Base-by-base conservation (phyloP, 2,329 filamentous ascomycete genomes). In the Sporothrix sp. region DNA sequence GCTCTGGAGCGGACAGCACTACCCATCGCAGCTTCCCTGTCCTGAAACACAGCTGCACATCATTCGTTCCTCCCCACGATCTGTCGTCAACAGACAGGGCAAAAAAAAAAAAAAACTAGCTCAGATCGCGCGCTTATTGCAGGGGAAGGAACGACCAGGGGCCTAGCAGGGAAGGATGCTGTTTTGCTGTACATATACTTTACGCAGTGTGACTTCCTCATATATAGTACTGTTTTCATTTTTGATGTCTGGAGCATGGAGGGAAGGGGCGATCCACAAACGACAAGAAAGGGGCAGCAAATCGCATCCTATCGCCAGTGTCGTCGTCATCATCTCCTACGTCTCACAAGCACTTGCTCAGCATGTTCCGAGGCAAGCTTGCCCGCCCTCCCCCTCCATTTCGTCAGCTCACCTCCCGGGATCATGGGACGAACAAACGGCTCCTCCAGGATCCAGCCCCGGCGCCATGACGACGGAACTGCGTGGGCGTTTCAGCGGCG, bases 1-100 rank as follows among this genome's bases (percentile, higher is more conserved):
- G n/a, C n/a, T n/a, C n/a, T n/a, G n/a, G n/a, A n/a, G n/a, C n/a
- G n/a, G n/a, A n/a, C n/a, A n/a, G n/a, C n/a, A n/a, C n/a, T n/a
- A n/a, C n/a, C n/a, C n/a, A n/a, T n/a, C n/a, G n/a, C n/a, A n/a
- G n/a, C n/a, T n/a, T n/a, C 28, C 40, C 40, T 36, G 39, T n/a
- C 8, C 25, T 39, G 35, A 37, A 39, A 38, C 35, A 35, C 45
- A 18, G n/a, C 33, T 48, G 45, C 45, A 48, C 25, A 48, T 48
- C 45, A 48, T 48, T 38, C 35, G 42, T 44, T 44, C 37, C 25
- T 48, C 28, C 36, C 36, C 46, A 13, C 46, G 25, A 33, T 48
- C 30, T 38, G 16, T n/a, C n/a, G 5, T 4, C 4, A 33, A 33
- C 4, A 33, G 13, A 38, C 13, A 48, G n/a, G 14, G 2, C 13